These are phyloP conservation scores for Cadophora malorum DNA, from an alignment of 2,329 filamentous ascomycete species.

Conservation along the genomic window DNA sequence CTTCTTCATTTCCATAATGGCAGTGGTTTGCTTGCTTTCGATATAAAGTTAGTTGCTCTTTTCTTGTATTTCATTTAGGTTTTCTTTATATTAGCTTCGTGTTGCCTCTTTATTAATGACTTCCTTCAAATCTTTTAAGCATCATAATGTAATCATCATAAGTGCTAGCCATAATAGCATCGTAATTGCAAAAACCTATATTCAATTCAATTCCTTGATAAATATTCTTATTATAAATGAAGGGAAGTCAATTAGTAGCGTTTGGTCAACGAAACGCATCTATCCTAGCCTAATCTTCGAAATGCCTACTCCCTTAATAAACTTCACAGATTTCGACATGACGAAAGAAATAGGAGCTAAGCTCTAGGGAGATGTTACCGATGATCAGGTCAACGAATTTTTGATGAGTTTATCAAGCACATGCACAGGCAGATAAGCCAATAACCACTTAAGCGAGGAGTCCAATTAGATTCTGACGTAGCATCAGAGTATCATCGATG, in stretches of 20 bases:
- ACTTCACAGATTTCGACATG: slow-evolving; percentile 29
- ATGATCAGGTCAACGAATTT: slow-evolving; percentile 21
- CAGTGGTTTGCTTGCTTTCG: not conserved
- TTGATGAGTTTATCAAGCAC: slow-evolving; percentile 6
- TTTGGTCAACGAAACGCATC: slow-evolving; percentile 70
- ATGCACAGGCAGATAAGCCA: no score
- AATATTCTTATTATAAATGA: slow-evolving; percentile 64
- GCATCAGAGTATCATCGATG: no score
- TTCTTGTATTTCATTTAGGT: not conserved
- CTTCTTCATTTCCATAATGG: no score
- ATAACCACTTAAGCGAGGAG: no score
- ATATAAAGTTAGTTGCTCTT: not conserved
- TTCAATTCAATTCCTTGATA: slow-evolving; percentile 60
- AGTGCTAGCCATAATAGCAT: slow-evolving; percentile 59
- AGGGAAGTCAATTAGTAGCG: slow-evolving; percentile 65
- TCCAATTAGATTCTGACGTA: no score
- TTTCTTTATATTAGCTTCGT: not conserved
- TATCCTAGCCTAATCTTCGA: slow-evolving; percentile 64
- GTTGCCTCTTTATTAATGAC: not conserved
- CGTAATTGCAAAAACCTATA: slow-evolving; percentile 65
- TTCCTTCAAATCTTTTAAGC: not conserved
- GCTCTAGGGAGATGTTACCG: slow-evolving; percentile 25
- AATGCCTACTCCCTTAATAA: slow-evolving; percentile 22
- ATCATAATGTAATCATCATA: slow-evolving; percentile 26
- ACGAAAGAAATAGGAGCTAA: slow-evolving; percentile 24